A percentile compares a stretch with the other conserved stretches of the same genome.
phyloP scores from a whole-genome alignment of 139 green algal species.

The Chlorella ohadii region DNA sequence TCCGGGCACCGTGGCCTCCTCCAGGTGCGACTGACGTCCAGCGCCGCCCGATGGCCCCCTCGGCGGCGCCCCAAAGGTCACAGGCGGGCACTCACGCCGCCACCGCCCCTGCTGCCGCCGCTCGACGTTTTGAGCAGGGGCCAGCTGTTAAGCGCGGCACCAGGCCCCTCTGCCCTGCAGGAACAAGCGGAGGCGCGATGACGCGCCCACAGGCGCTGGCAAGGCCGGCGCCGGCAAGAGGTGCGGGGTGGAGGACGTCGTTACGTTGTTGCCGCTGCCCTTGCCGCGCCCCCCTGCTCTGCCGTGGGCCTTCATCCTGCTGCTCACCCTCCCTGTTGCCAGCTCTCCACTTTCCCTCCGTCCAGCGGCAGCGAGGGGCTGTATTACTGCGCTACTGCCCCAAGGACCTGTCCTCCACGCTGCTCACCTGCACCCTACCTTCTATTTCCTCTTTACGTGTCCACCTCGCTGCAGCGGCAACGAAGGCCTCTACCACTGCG shows the following conservation, averaged over 20 bases:
- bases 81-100: too few relatives aligned
- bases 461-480: slow-evolving; percentile 20
- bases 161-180: not conserved
- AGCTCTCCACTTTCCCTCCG: too few relatives aligned
- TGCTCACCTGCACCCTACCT: too few relatives aligned
- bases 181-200: slow-evolving; percentile 14
- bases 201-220: not conserved
- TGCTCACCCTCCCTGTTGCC: too few relatives aligned
- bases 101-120: not conserved
- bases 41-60: too few relatives aligned
- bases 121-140: not conserved
- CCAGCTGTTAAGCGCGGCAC: not conserved
- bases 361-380: slow-evolving; percentile 61
- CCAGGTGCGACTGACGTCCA: too few relatives aligned
- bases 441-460: too few relatives aligned
- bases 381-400: slow-evolving; percentile 98
- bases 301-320: too few relatives aligned
- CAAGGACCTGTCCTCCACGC: slow-evolving; percentile 83
- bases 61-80: too few relatives aligned
- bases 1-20: too few relatives aligned
- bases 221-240: slow-evolving; percentile 13
- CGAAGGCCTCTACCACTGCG: slow-evolving; percentile 93
- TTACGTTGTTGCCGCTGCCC: not conserved
- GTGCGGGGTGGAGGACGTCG: not conserved
- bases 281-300: not conserved